A percentile compares a stretch with the other conserved stretches of the same genome.
These are phyloP conservation scores for Botrytis fabae DNA, from an alignment of 2,329 filamentous ascomycete species.

Conservation along the genomic window DNA sequence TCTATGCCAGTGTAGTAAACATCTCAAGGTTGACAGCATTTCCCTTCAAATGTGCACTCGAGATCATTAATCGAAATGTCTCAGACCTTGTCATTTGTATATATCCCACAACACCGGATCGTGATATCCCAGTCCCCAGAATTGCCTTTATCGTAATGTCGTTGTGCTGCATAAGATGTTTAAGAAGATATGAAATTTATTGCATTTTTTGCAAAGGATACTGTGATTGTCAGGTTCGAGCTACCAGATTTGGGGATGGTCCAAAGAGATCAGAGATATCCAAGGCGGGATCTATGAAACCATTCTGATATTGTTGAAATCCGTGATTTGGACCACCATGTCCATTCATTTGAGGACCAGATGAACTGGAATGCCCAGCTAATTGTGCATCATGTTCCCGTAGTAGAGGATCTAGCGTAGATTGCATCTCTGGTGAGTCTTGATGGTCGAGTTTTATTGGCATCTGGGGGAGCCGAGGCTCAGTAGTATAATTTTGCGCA, in stretches of 20 bases:
- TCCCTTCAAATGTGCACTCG: neutral
- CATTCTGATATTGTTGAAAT: conserved; percentile 14
- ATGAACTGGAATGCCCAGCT: conserved; percentile 16
- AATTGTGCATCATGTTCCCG: conserved; percentile 22
- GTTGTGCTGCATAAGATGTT: neutral
- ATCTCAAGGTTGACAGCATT: conserved; percentile 14
- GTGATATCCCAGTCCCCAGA: conserved; percentile 15
- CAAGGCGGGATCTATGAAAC: conserved; percentile 22
- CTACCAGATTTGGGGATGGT: conserved; percentile 13
- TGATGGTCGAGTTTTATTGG: conserved; percentile 18
- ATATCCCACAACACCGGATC: conserved; percentile 10
- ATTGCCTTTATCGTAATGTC: conserved; percentile 15
- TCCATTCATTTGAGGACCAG: conserved; percentile 14
- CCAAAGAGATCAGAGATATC: conserved; percentile 20
- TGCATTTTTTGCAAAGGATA: neutral
- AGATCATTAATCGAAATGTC: neutral
- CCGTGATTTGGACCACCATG: conserved; percentile 11
- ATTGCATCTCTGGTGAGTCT: conserved; percentile 21
- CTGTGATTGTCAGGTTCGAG: conserved; percentile 17
- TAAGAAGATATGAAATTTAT: conserved; percentile 3
- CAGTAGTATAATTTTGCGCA: neutral
- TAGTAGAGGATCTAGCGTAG: conserved; percentile 22
- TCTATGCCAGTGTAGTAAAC: conserved; percentile 13
- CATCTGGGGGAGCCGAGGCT: neutral
- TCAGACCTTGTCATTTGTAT: neutral